A percentile compares a stretch with the other conserved stretches of the same genome.
Conservation (phyloP, 371 early-diverging fungal genomes). For the Mortierella sp. region DNA sequence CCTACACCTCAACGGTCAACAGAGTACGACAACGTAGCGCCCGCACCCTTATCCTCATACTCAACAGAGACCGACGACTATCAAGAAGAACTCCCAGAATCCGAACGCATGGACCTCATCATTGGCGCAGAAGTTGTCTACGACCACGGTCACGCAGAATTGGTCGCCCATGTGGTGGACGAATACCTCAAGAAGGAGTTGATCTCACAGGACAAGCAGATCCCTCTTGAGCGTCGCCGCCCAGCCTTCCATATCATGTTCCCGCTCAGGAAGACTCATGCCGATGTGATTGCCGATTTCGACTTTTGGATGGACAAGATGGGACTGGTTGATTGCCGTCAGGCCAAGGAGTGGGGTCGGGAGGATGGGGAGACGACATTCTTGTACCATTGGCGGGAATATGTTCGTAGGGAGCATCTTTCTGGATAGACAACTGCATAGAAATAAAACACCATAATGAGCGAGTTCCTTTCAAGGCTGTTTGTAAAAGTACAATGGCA, state of each 20-base stretch:
- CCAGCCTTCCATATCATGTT: constrained; percentile 58
- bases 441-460: neutral
- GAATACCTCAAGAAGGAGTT: constrained; percentile 43
- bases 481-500: constrained; percentile 4
- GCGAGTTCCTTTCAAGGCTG: neutral
- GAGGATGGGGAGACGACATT: constrained; percentile 56
- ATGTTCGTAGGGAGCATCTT: constrained; percentile 52
- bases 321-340: constrained; percentile 46
- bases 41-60: neutral
- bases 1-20: constrained; percentile 12
- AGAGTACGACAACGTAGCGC: constrained; percentile 30
- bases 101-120: constrained; percentile 40
- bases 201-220: constrained; percentile 18
- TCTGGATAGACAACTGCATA: neutral
- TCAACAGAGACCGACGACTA: neutral
- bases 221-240: constrained; percentile 28
- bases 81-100: constrained; percentile 18
- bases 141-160: constrained; percentile 54
- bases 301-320: constrained; percentile 57
- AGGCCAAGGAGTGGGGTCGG: constrained; percentile 47
- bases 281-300: constrained; percentile 56
- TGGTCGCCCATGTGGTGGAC: constrained; percentile 54
- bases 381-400: constrained; percentile 55
- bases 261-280: constrained; percentile 49
- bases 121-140: constrained; percentile 54